phyloP scores from a whole-genome alignment of 345 rosid species.

The Salix brachista region DNA sequence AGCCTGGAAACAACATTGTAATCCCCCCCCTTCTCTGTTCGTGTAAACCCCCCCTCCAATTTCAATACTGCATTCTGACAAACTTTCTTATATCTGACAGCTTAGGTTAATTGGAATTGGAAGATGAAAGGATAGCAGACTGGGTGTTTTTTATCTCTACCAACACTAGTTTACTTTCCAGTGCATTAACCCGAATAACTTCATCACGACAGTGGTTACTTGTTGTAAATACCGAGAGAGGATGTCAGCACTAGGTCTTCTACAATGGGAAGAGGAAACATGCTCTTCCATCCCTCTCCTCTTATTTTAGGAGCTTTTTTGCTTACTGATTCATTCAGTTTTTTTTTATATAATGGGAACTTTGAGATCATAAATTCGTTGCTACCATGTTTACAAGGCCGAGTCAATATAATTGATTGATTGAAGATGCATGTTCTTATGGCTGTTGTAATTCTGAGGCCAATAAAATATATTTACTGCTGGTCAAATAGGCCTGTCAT shows the following conservation, averaged over 20 bases:
- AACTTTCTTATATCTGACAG: constrained; percentile 23
- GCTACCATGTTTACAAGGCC: background rate
- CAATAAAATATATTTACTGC: background rate
- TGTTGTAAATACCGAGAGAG: background rate
- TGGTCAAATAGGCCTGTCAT: background rate
- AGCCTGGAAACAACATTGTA: constrained; percentile 68
- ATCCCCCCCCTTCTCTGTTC: background rate
- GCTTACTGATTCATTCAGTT: background rate
- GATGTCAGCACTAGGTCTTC: background rate
- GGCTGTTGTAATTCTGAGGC: background rate
- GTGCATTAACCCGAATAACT: background rate
- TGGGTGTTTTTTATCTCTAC: background rate
- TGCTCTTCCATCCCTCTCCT: background rate
- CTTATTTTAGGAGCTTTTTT: background rate
- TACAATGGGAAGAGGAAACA: background rate
- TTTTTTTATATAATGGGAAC: background rate
- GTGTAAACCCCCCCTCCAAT: background rate
- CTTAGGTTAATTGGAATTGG: constrained; percentile 44
- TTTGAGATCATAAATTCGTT: background rate
- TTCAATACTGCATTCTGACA: background rate
- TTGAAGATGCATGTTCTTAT: background rate
- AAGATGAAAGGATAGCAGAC: constrained; percentile 13
- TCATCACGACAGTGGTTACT: background rate
- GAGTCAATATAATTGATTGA: background rate
- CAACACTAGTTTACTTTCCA: background rate